Conservation (phyloP, 2,329 filamentous ascomycete species). For the Neocucurbitaria cava region DNA sequence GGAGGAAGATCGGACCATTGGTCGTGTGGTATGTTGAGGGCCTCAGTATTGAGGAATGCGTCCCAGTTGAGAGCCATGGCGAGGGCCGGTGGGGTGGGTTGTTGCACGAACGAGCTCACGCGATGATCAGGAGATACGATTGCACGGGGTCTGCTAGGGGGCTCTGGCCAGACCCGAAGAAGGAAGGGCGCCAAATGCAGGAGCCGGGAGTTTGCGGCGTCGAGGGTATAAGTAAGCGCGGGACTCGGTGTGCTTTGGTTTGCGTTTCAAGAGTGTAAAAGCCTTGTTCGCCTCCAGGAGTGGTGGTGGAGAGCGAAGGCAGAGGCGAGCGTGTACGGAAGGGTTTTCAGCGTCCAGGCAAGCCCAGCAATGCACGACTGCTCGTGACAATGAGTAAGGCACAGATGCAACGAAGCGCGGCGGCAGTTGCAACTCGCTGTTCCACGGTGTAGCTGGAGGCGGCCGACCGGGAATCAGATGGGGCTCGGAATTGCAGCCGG, state of each 20-base stretch:
- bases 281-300: neutral
- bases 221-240: conserved; percentile 40
- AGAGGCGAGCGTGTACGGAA: conserved; percentile 6
- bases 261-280: conserved; percentile 5
- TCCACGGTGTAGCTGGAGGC: too few relatives aligned
- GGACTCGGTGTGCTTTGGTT: conserved; percentile 14
- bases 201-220: conserved; percentile 20
- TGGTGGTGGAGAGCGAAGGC: conserved; percentile 5
- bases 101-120: conserved; percentile 42
- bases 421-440: conserved; percentile 16
- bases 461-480: neutral
- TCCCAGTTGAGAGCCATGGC: conserved; percentile 51
- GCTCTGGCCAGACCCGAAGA: conserved; percentile 30
- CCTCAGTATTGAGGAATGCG: conserved; percentile 47
- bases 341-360: neutral
- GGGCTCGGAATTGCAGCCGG: conserved; percentile 15
- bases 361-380: conserved; percentile 14
- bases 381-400: conserved; percentile 30
- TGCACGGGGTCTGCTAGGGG: conserved; percentile 22
- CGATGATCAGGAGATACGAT: conserved; percentile 48
- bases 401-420: conserved; percentile 19
- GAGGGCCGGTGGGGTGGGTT: conserved; percentile 34
- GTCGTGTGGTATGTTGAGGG: conserved; percentile 46
- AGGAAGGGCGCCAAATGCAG: conserved; percentile 27
- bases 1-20: conserved; percentile 47